Conservation (phyloP, 75 land plant species). For the Cryptomeria japonica region DNA sequence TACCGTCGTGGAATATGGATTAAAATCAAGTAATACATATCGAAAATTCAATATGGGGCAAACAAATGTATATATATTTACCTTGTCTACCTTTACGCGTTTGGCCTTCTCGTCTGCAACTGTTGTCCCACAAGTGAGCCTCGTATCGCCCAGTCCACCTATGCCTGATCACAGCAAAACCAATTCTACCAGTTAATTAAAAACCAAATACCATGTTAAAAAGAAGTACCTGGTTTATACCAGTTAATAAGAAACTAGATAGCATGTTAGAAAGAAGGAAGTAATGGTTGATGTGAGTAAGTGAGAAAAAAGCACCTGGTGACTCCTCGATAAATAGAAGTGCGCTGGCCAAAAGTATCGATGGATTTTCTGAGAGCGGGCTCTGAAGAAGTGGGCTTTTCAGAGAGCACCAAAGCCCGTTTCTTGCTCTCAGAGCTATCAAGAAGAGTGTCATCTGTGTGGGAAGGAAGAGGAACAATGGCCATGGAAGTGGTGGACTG, state of each 20-base stretch:
- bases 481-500: constrained; percentile 31
- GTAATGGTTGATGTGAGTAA: no score
- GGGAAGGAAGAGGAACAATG: constrained; percentile 17
- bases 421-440: constrained; percentile 26
- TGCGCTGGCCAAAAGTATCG: constrained; percentile 93
- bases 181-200: not conserved
- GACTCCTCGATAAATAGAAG: constrained; percentile 90
- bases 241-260: no score
- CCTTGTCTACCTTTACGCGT: constrained; percentile 97
- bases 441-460: constrained; percentile 7
- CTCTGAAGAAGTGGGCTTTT: constrained; percentile 44
- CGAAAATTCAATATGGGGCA: not conserved
- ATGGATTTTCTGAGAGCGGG: constrained; percentile 71
- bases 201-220: not conserved
- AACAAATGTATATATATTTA: not conserved
- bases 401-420: constrained; percentile 17
- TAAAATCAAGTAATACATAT: not conserved
- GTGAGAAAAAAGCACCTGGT: constrained; percentile 50
- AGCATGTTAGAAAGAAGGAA: not conserved
- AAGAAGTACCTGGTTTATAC: no score
- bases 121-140: constrained; percentile 97
- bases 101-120: constrained; percentile 95
- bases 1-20: not conserved
- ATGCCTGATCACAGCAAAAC: constrained; percentile 55
- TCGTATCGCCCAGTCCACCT: constrained; percentile 97